Base-by-base conservation (phyloP, 495 filamentous ascomycete genomes). In the Aspergillus bridgeri region DNA sequence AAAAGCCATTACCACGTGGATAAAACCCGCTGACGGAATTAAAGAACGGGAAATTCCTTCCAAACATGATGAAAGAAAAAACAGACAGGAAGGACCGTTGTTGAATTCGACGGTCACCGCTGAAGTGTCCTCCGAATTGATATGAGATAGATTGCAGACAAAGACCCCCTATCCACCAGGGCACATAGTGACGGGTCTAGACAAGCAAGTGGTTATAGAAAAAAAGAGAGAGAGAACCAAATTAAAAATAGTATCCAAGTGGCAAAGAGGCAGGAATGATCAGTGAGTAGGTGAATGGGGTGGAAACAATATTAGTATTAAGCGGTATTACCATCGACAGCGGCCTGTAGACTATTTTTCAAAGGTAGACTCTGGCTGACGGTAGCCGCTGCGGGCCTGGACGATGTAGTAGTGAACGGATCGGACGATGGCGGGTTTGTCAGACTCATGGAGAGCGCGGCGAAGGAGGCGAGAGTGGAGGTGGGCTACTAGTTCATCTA, bases 271-370 rank as follows among this genome's bases (percentile, higher is more conserved):
- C 50, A 60, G 53, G 29, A 54, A 47, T 47, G 61, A 38, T 54
- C 56, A 63, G 60, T 61, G 53, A 63, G 50, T 60, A 57, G 69
- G 20, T 54, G 63, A 62, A 57, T 38, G 45, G 51, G 24, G 17
- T 15, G 19, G 53, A 51, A 65, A 59, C 47, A 62, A 45, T 53
- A 19, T 52, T 44, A 42, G 45, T 55, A 52, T 48, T 58, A 59
- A 60, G 45, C 54, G 52, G 58, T 65, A 76, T 71, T 84, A 92
- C 90, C 90, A 81, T 92, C 88, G 75, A 91, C 90, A 59, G 84
- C 83, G 60, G 85, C 83, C 78, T 89, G 87, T 61, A 90, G 83
- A 63, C 79, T 88, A 71, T 85, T 81, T 78, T 91, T 91, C 60
- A 89, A 74, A 55, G 73, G 81, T 68, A 86, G 82, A 59, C 72